Conservation (phyloP, 805 yeast species). For the Tetrapisispora iriomotensis region DNA sequence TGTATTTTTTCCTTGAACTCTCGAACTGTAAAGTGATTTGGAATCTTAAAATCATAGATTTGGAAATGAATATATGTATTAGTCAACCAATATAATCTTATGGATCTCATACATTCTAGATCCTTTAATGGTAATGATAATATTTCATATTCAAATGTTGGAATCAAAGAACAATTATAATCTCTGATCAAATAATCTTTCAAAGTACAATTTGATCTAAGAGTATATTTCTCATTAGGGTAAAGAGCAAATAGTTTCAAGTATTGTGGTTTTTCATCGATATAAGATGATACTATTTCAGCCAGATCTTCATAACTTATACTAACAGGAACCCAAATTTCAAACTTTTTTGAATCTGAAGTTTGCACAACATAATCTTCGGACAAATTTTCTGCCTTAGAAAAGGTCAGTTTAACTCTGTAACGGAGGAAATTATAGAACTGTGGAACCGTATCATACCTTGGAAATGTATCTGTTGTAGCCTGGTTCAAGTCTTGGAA, state of each 20-base stretch:
- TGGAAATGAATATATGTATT: slow-evolving; percentile 64
- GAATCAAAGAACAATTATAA: slow-evolving; percentile 27
- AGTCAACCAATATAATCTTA: slow-evolving; percentile 64
- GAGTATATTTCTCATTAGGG: slow-evolving; percentile 47
- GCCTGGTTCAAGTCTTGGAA: slow-evolving; percentile 15
- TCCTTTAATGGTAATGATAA: slow-evolving; percentile 66
- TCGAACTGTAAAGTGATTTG: slow-evolving; percentile 45
- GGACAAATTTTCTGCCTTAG: slow-evolving; percentile 13
- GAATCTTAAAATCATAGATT: slow-evolving; percentile 57
- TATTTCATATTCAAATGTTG: slow-evolving; percentile 62
- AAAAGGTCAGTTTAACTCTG: slow-evolving; percentile 49
- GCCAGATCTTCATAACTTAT: slow-evolving; percentile 54
- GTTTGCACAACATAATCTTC: slow-evolving; percentile 23
- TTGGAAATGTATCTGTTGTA: slow-evolving; percentile 21
- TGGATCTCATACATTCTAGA: slow-evolving; percentile 61
- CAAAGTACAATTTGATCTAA: slow-evolving; percentile 28
- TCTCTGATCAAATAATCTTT: slow-evolving; percentile 31
- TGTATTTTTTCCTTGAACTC: slow-evolving; percentile 49
- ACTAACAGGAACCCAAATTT: slow-evolving; percentile 59
- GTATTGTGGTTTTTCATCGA: slow-evolving; percentile 48
- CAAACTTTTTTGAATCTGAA: slow-evolving; percentile 28
- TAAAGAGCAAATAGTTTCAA: slow-evolving; percentile 58
- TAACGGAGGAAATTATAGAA: slow-evolving; percentile 48
- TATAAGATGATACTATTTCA: slow-evolving; percentile 42
- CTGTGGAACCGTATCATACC: slow-evolving; percentile 32